Evolutionary conservation across 495 filamentous ascomycete genomes (phyloP).

Genomic region (Margaritispora aquatica): DNA sequence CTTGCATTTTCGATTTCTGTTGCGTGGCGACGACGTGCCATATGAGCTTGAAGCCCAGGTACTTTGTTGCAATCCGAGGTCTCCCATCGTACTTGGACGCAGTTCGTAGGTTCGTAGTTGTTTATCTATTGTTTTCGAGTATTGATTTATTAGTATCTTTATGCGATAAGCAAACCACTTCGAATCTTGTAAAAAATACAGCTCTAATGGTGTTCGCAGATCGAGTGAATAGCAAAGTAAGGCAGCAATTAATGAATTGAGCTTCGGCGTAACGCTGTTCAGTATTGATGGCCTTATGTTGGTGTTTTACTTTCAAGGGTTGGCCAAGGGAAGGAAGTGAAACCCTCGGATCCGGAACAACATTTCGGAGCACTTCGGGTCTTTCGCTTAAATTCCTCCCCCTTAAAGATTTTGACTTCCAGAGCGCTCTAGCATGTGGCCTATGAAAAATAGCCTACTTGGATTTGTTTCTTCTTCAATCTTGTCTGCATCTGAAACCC

Average conservation of each 20-base stretch:
- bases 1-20: conserved; percentile 16
- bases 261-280: not conserved
- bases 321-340: not conserved
- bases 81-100: conserved; percentile 1
- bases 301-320: not conserved
- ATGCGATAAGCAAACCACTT: no score
- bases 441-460: no score
- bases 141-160: no score
- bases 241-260: not conserved
- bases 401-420: no score
- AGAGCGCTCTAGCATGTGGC: no score
- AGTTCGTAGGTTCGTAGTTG: not conserved
- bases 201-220: not conserved
- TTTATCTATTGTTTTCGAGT: no score
- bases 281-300: not conserved
- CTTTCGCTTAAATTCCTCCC: no score
- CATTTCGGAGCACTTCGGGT: not conserved
- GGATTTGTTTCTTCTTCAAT: no score
- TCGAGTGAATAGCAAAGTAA: not conserved
- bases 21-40: not conserved
- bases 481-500: no score
- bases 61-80: not conserved
- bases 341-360: not conserved
- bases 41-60: not conserved
- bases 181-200: not conserved